Conservation (phyloP, 495 filamentous ascomycete genomes). For the Zalerion maritima region DNA sequence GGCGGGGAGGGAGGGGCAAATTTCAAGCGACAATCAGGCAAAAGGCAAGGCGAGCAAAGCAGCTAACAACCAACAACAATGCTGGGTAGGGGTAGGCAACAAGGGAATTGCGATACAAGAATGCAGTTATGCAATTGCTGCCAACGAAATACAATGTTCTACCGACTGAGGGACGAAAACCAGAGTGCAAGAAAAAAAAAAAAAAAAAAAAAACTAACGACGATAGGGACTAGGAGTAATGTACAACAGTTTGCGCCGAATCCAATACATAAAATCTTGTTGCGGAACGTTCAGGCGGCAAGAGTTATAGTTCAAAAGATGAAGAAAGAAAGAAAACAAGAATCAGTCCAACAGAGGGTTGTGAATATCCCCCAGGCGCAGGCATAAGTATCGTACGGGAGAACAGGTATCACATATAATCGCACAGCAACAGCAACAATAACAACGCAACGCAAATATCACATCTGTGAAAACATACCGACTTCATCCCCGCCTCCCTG, state of each 20-base stretch:
- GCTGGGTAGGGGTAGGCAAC: no score
- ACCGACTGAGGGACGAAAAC: constrained; percentile 9
- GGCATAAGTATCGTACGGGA: constrained; percentile 17
- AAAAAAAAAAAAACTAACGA: constrained; percentile 11
- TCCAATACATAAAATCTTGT: no score
- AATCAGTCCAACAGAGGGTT: background rate
- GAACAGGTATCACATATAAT: constrained; percentile 32
- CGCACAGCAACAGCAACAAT: constrained; percentile 17
- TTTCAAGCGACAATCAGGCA: no score
- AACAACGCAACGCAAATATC: constrained; percentile 22
- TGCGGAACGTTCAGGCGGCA: no score
- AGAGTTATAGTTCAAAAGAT: no score
- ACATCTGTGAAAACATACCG: constrained; percentile 88
- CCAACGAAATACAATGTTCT: no score
- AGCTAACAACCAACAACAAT: no score
- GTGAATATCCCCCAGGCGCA: constrained; percentile 18
- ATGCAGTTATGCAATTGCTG: no score
- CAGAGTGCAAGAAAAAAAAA: constrained; percentile 17
- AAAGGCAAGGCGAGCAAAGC: no score
- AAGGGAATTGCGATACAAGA: no score
- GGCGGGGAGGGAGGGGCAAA: no score
- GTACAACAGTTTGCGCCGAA: background rate
- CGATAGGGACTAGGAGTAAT: background rate
- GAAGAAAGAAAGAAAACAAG: constrained; percentile 7
- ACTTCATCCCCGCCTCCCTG: constrained; percentile 69